Conservation (phyloP, 73 alveolate species). For the Halteria grandinella region DNA sequence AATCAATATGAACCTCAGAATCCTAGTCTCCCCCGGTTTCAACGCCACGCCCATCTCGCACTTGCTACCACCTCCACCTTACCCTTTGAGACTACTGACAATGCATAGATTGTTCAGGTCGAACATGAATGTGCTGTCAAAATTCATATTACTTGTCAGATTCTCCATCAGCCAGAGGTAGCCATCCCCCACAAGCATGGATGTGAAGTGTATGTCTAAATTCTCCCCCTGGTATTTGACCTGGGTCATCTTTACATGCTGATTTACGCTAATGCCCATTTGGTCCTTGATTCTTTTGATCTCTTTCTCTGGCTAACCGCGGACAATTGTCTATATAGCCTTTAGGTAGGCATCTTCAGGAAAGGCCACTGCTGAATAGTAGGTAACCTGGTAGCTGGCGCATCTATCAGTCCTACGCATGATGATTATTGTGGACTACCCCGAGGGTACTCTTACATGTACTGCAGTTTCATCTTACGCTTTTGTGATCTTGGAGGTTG, state of each 20-base stretch:
- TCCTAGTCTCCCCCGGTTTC: constrained; percentile 47
- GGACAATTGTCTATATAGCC: too few species aligned
- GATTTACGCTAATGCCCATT: too few species aligned
- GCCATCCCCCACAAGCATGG: constrained; percentile 56
- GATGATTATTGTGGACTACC: constrained; percentile 17
- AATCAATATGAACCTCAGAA: constrained; percentile 27
- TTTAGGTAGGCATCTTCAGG: constrained; percentile 37
- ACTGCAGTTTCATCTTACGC: too few species aligned
- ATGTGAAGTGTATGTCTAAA: constrained; percentile 54
- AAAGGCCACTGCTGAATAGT: constrained; percentile 45
- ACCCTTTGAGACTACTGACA: too few species aligned
- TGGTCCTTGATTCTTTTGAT: too few species aligned
- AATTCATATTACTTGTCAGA: neutral
- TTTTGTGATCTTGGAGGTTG: constrained; percentile 23
- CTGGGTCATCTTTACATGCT: constrained; percentile 49
- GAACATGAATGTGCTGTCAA: constrained; percentile 50
- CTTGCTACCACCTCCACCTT: too few species aligned
- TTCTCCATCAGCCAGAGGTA: constrained; percentile 62
- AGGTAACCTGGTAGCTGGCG: constrained; percentile 37
- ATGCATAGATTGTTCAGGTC: constrained; percentile 31
- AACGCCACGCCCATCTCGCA: constrained; percentile 4
- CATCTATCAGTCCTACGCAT: constrained; percentile 51
- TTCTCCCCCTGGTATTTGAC: constrained; percentile 56
- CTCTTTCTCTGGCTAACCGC: too few species aligned
- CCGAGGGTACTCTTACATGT: constrained; percentile 35